Evolutionary conservation across 768 basidiomycete genomes (phyloP).

Genomic region (Mycena amicta): DNA sequence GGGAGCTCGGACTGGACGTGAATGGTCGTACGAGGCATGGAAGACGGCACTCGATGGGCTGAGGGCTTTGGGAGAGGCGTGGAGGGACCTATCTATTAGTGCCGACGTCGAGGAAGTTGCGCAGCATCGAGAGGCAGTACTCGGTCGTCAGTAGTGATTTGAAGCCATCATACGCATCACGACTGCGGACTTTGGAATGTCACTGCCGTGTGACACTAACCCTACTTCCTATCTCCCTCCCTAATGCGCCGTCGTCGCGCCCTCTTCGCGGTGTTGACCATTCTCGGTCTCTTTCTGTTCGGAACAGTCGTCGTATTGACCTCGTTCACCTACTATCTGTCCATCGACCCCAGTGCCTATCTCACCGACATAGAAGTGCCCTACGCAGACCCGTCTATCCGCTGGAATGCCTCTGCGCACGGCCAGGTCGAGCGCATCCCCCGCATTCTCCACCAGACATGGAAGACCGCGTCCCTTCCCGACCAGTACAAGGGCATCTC

Average conservation of each 20-base stretch:
- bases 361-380: constrained; percentile 79
- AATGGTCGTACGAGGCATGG: constrained; percentile 77
- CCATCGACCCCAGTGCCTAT: constrained; percentile 78
- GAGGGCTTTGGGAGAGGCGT: constrained; percentile 48
- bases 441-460: constrained; percentile 95
- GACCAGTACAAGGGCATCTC: constrained; percentile 79
- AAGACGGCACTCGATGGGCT: constrained; percentile 51
- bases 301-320: constrained; percentile 92
- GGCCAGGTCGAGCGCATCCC: constrained; percentile 77
- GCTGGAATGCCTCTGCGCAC: constrained; percentile 66
- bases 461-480: constrained; percentile 91
- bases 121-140: constrained; percentile 14
- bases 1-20: constrained; percentile 69
- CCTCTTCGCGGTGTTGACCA: constrained; percentile 16
- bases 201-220: background rate
- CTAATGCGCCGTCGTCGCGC: constrained; percentile 16
- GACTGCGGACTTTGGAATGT: too few relatives aligned
- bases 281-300: constrained; percentile 64
- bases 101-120: constrained; percentile 28
- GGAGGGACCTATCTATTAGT: constrained; percentile 54
- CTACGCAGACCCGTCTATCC: constrained; percentile 51
- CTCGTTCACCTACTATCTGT: constrained; percentile 87
- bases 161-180: too few relatives aligned
- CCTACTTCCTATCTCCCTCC: background rate
- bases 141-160: constrained; percentile 3